phyloP scores from a whole-genome alignment of 495 filamentous ascomycete species.

The Penicillium macrosclerotiorum region DNA sequence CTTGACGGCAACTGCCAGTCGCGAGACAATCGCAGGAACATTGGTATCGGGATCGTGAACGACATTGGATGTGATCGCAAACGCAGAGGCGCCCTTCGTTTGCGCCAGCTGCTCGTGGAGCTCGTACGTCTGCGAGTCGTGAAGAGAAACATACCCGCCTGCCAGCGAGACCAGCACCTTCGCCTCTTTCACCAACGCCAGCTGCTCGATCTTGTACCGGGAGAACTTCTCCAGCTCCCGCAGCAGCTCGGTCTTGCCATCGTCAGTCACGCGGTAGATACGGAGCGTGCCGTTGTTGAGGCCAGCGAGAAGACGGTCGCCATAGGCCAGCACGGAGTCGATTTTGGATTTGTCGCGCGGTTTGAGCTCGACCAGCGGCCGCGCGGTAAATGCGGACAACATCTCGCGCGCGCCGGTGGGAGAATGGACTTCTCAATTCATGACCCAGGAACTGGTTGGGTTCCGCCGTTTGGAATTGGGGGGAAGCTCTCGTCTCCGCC shows the following conservation, averaged over 20 bases:
- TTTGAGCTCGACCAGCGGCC: conserved; percentile 93
- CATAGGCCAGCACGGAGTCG: conserved; percentile 88
- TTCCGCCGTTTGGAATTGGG: conserved; percentile 21
- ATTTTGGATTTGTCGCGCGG: conserved; percentile 93
- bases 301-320: conserved; percentile 86
- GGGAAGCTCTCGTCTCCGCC: conserved; percentile 8
- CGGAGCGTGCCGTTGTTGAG: conserved; percentile 85
- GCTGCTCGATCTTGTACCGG: conserved; percentile 80
- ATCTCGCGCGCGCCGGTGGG: conserved; percentile 49
- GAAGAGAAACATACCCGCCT: conserved; percentile 80
- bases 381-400: conserved; percentile 97
- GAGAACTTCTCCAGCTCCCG: conserved; percentile 95
- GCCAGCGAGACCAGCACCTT: conserved; percentile 86
- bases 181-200: conserved; percentile 92
- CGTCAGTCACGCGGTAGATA: conserved; percentile 85
- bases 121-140: conserved; percentile 82
- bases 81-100: conserved; percentile 83
- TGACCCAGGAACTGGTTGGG: conserved; percentile 2
- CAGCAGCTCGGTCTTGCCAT: conserved; percentile 69
- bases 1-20: conserved; percentile 89
- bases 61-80: conserved; percentile 93
- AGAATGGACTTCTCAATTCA: conserved; percentile 16
- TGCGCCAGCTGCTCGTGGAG: conserved; percentile 74
- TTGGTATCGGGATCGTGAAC: conserved; percentile 82
- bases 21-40: conserved; percentile 85